Evolutionary conservation across 169 alveolate genomes (phyloP).

Genomic region (Plasmodium relictum): DNA sequence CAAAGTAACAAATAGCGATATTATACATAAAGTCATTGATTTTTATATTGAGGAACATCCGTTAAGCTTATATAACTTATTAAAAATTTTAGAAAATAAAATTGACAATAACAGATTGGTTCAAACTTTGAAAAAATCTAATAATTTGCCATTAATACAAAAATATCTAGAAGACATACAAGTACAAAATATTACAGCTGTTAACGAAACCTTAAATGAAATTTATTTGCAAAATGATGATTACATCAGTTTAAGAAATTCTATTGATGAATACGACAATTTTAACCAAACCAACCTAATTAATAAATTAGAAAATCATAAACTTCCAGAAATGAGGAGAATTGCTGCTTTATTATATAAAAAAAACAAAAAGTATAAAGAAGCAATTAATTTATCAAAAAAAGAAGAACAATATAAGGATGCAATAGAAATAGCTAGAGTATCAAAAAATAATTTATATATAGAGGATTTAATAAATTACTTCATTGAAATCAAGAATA

Average conservation of each 20-base stretch:
- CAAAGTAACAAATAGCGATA: constrained; percentile 93
- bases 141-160: constrained; percentile 89
- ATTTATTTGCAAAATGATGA: constrained; percentile 97
- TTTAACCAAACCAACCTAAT: constrained; percentile 96
- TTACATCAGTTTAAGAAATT: constrained; percentile 93
- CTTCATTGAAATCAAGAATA: constrained; percentile 92
- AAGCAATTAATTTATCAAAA: constrained; percentile 93
- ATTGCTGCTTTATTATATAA: constrained; percentile 95
- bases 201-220: constrained; percentile 98
- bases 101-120: constrained; percentile 96
- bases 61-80: constrained; percentile 94
- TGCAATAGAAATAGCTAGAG: constrained; percentile 83
- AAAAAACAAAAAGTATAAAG: constrained; percentile 92
- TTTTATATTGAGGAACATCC: constrained; percentile 99
- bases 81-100: constrained; percentile 85
- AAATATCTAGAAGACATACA: constrained; percentile 87
- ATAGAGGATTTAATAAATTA: constrained; percentile 93
- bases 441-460: constrained; percentile 86
- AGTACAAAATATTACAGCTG: constrained; percentile 92
- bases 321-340: constrained; percentile 97
- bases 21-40: constrained; percentile 97
- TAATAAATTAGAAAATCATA: constrained; percentile 95
- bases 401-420: constrained; percentile 83
- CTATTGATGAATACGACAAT: constrained; percentile 94
- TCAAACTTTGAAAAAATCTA: constrained; percentile 88